A percentile compares a stretch with the other conserved stretches of the same genome.
Conservation (phyloP, 2,329 filamentous ascomycete genomes). For the Claviceps arundinis region DNA sequence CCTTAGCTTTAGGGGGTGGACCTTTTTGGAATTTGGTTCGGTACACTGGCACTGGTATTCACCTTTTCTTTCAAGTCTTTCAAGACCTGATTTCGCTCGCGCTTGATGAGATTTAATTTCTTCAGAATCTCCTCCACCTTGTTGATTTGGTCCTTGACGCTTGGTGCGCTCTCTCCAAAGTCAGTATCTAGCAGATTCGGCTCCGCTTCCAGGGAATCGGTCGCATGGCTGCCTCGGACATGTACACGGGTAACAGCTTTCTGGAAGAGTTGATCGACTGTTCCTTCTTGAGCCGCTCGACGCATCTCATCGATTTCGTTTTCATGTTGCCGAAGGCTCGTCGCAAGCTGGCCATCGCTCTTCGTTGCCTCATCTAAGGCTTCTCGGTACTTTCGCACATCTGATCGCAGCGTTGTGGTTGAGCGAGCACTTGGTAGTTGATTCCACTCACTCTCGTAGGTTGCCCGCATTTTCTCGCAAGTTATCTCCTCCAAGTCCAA, state of each 20-base stretch:
- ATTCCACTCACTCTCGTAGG: constrained; percentile 92
- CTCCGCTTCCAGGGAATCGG: constrained; percentile 49
- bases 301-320: constrained; percentile 92
- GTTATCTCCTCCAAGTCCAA: constrained; percentile 95
- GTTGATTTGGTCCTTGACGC: constrained; percentile 78
- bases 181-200: constrained; percentile 83
- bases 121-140: constrained; percentile 82
- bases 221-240: constrained; percentile 45
- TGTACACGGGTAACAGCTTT: constrained; percentile 70
- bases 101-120: constrained; percentile 83
- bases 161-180: constrained; percentile 67
- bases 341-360: constrained; percentile 73
- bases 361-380: constrained; percentile 79
- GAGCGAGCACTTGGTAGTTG: constrained; percentile 88
- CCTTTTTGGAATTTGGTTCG: background rate
- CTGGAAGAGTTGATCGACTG: constrained; percentile 81
- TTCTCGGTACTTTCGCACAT: constrained; percentile 77
- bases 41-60: constrained; percentile 12
- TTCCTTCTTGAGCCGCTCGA: constrained; percentile 70
- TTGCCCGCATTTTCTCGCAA: constrained; percentile 98
- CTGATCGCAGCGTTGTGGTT: constrained; percentile 73
- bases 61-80: constrained; percentile 98
- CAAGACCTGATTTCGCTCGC: constrained; percentile 78
- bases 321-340: constrained; percentile 76
- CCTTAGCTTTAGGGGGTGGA: background rate